Evolutionary conservation across 257 asterid genomes (phyloP).

Genomic region (Solanum tarijense): DNA sequence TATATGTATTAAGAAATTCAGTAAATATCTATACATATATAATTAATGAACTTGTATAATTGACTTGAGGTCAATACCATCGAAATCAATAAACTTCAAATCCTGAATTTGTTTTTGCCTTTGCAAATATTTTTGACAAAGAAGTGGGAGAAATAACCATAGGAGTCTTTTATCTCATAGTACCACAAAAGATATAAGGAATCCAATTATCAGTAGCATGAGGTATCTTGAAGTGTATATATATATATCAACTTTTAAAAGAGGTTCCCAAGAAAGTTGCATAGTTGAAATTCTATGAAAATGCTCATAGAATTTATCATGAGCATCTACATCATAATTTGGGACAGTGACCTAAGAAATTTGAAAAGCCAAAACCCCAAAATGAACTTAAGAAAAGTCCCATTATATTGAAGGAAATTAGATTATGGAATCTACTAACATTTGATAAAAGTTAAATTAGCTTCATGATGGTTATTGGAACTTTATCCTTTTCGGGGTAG

Average conservation of each 20-base stretch:
- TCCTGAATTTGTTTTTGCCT: not conserved
- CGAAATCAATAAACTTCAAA: not conserved
- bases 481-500: accelerated
- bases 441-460: not conserved
- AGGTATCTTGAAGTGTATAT: not conserved
- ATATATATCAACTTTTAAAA: not conserved
- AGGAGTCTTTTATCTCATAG: not conserved
- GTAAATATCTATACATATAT: not conserved
- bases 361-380: not conserved
- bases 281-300: not conserved
- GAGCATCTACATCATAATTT: not conserved
- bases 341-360: not conserved
- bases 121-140: not conserved
- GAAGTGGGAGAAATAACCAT: not conserved
- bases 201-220: not conserved
- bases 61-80: not conserved
- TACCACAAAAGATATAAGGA: not conserved
- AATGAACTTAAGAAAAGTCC: not conserved
- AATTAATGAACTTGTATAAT: not conserved
- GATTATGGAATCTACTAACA: not conserved
- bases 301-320: not conserved
- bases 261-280: not conserved
- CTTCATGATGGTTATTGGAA: not conserved
- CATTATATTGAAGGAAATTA: not conserved
- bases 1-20: not conserved